Conservation (phyloP, 1,284 basidiomycete genomes). For the Meripilus lineatus region DNA sequence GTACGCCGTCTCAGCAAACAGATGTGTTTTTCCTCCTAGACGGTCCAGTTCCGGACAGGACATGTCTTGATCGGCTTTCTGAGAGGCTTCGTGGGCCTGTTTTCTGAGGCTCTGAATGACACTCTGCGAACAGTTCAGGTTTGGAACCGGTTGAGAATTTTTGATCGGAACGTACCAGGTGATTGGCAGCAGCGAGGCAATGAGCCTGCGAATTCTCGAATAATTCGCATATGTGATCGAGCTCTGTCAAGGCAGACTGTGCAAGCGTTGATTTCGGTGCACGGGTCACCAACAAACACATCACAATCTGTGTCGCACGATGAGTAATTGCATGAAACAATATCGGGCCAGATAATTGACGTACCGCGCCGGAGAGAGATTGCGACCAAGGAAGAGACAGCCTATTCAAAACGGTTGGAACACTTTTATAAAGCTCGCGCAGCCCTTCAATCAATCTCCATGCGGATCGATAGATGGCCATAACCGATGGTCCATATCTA, state of each 20-base stretch:
- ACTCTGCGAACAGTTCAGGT: conserved; percentile 31
- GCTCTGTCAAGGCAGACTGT: conserved; percentile 48
- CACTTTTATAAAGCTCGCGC: conserved; percentile 33
- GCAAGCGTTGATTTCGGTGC: conserved; percentile 55
- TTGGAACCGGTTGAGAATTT: not conserved
- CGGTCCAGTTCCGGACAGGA: conserved; percentile 51
- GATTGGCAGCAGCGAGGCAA: conserved; percentile 43
- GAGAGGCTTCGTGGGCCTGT: conserved; percentile 47
- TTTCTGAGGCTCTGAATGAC: conserved; percentile 44
- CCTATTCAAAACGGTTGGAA: conserved; percentile 39
- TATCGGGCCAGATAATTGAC: conserved; percentile 20
- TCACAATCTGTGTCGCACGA: conserved; percentile 47
- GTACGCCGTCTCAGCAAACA: conserved; percentile 26
- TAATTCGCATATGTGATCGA: conserved; percentile 44
- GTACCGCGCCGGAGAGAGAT: conserved; percentile 54
- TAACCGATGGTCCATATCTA: conserved; percentile 60
- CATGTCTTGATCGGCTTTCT: conserved; percentile 28
- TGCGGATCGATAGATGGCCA: conserved; percentile 65
- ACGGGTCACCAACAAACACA: conserved; percentile 59
- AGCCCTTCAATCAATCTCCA: conserved; percentile 55
- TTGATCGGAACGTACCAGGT: conserved; percentile 36
- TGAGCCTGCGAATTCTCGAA: conserved; percentile 48
- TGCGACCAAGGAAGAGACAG: conserved; percentile 55
- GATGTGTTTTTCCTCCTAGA: conserved; percentile 54
- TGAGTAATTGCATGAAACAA: not conserved